Percentiles rank a stretch among this genome's conserved stretches.
These are phyloP conservation scores for Lycium ferocissimum DNA, from an alignment of 257 asterid species.

Conservation along the genomic window DNA sequence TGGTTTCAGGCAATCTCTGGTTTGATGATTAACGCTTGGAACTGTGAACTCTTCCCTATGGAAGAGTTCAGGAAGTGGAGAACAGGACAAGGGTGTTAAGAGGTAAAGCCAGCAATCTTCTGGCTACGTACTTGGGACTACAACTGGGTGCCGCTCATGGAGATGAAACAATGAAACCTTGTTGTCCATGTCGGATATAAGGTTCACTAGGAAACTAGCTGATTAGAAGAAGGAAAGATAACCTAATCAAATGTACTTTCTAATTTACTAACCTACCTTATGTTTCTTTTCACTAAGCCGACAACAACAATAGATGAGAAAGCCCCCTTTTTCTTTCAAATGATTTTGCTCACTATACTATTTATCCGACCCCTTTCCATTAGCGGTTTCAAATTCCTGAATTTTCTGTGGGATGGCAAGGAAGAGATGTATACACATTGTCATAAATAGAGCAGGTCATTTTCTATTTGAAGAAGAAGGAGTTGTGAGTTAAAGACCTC, in stretches of 20 bases:
- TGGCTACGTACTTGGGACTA: neutral
- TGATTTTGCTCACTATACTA: neutral
- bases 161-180: slow-evolving; percentile 7
- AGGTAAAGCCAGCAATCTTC: neutral
- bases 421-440: slow-evolving; percentile 24
- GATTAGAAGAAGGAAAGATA: slow-evolving; percentile 4
- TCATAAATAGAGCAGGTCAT: slow-evolving; percentile 19
- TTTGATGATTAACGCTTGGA: neutral
- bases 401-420: neutral
- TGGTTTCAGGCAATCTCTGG: slow-evolving; percentile 3
- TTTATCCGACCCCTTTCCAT: neutral
- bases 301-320: neutral
- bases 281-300: neutral
- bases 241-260: neutral
- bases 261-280: neutral
- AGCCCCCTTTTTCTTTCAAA: neutral
- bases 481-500: neutral
- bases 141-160: neutral
- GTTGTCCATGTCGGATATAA: neutral
- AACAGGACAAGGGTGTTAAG: slow-evolving; percentile 1
- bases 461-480: neutral
- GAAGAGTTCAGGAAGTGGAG: slow-evolving; percentile 5
- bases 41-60: neutral
- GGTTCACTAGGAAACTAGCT: slow-evolving; percentile 16
- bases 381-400: neutral